Evolutionary conservation across 2,329 filamentous ascomycete genomes (phyloP), one percentile per base, ranked within the genome.

Genomic region (Trichoderma koningiopsis): DNA sequence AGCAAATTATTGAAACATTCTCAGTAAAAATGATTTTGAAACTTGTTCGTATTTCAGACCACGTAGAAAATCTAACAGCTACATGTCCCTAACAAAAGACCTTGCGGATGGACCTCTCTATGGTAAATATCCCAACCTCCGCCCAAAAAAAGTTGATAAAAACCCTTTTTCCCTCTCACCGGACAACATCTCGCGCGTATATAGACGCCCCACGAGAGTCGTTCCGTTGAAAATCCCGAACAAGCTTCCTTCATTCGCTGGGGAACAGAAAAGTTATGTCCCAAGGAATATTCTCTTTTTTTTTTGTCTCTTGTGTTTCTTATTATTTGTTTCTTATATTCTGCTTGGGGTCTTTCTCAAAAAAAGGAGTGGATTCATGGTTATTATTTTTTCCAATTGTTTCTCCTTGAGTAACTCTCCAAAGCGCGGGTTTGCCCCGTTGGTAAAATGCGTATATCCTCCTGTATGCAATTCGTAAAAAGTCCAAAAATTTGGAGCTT

Each of bases 401-500:
- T 68, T 24, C 43, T 37, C 59, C 40, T 43, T 31, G 47, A 52
- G 37, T 27, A 43, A 33, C 52, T 40, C 58, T 33, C 66, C 66
- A 56, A 68, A 49, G 53, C 53, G 24, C 19, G 40, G 40, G 57
- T 53, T 43, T 14, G 33, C 40, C 40, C 40, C 40, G 31, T 49
- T 40, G 40, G 29, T 67, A 40, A 53, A 53, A 52, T 67, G 55
- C 47, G 43, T 68, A 61, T 62, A 64, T 69, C 59, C 59, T 64
- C 68, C 60, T 69, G 49, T 69, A 69, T 63, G 60, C 68, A 69
- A 69, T 56, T 65, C 62, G 53, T 65, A 49, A 65, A 14, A 31
- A 2, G 16, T n/a, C 52, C 62, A 29, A 67, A 60, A 22, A 31
- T 53, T 53, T 24, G 13, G 55, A 35, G 24, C 29, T 29, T 2